Conservation (phyloP, 345 rosid genomes). For the Noccaea bulbosa region DNA sequence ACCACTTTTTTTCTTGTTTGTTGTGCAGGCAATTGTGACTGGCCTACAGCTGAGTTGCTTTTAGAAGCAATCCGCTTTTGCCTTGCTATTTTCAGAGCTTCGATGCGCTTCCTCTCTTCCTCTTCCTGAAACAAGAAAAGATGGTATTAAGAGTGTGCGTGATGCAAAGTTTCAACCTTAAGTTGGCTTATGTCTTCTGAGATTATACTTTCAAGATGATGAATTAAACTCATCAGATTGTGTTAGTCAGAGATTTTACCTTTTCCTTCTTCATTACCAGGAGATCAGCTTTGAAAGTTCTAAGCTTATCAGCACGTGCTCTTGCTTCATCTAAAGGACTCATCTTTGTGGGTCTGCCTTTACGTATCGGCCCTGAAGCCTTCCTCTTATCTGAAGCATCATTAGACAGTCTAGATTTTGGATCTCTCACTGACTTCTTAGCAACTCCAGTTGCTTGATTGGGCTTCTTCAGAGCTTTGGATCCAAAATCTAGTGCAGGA, state of each 20-base stretch:
- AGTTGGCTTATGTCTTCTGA: background rate
- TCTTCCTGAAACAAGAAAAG: slow-evolving; percentile 61
- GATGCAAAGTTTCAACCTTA: slow-evolving; percentile 7
- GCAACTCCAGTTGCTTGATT: slow-evolving; percentile 52
- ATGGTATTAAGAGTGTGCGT: slow-evolving; percentile 1
- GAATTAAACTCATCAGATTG: background rate
- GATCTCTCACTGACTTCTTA: slow-evolving; percentile 63
- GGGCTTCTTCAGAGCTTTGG: slow-evolving; percentile 53
- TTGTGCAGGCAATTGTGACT: slow-evolving; percentile 48
- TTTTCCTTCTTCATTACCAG: slow-evolving; percentile 94
- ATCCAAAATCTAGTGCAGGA: slow-evolving; percentile 79
- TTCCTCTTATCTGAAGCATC: slow-evolving; percentile 67
- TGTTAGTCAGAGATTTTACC: slow-evolving; percentile 45
- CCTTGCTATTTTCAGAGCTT: slow-evolving; percentile 77
- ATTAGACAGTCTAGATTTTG: slow-evolving; percentile 55
- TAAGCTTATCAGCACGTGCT: slow-evolving; percentile 92
- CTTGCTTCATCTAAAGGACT: slow-evolving; percentile 92
- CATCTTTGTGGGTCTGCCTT: slow-evolving; percentile 77
- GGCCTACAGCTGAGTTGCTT: slow-evolving; percentile 55
- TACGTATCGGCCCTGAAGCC: slow-evolving; percentile 72
- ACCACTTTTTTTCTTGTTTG: slow-evolving; percentile 61
- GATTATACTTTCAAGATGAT: slow-evolving; percentile 13
- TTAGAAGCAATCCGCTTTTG: slow-evolving; percentile 89
- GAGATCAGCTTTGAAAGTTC: slow-evolving; percentile 90
- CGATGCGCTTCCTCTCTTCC: slow-evolving; percentile 74